Conservation (phyloP, 768 basidiomycete species). For the Russula griseocarnosa region DNA sequence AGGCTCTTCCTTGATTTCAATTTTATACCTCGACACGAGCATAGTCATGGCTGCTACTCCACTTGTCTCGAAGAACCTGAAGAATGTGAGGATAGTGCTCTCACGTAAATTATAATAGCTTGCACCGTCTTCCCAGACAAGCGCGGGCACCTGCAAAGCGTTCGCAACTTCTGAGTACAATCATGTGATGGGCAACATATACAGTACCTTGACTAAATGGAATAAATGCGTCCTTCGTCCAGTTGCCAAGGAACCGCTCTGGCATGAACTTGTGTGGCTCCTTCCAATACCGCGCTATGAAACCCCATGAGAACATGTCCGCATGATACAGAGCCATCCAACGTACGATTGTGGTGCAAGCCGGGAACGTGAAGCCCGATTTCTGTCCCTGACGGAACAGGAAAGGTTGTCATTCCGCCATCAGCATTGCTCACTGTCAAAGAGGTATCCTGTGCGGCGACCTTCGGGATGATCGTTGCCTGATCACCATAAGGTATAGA, state of each 20-base stretch:
- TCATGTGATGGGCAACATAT: background rate
- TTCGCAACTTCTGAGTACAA: background rate
- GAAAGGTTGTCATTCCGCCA: slow-evolving; percentile 41
- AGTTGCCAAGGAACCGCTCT: slow-evolving; percentile 36
- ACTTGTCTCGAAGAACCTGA: slow-evolving; percentile 49
- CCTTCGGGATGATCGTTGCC: slow-evolving; percentile 45
- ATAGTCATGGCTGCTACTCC: slow-evolving; percentile 46
- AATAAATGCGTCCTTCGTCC: slow-evolving; percentile 36
- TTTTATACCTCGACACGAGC: slow-evolving; percentile 44
- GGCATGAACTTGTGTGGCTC: slow-evolving; percentile 47
- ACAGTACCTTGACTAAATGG: slow-evolving; percentile 33
- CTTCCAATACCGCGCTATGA: slow-evolving; percentile 52
- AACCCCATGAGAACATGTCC: background rate
- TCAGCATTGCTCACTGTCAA: slow-evolving; percentile 35
- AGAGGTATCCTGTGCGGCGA: slow-evolving; percentile 45
- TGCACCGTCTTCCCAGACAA: slow-evolving; percentile 29
- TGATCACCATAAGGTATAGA: slow-evolving; percentile 33
- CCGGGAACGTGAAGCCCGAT: slow-evolving; percentile 40
- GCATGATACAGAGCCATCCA: too few species aligned
- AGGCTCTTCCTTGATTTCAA: slow-evolving; percentile 48
- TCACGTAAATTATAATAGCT: background rate
- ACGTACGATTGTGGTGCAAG: slow-evolving; percentile 49
- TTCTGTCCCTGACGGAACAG: slow-evolving; percentile 42
- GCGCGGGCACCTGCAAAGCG: slow-evolving; percentile 22
- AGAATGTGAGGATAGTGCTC: background rate